Evolutionary conservation across 2,329 filamentous ascomycete genomes (phyloP), one percentile per base, ranked within the genome.

Genomic region (Ceratocystis albifundus): DNA sequence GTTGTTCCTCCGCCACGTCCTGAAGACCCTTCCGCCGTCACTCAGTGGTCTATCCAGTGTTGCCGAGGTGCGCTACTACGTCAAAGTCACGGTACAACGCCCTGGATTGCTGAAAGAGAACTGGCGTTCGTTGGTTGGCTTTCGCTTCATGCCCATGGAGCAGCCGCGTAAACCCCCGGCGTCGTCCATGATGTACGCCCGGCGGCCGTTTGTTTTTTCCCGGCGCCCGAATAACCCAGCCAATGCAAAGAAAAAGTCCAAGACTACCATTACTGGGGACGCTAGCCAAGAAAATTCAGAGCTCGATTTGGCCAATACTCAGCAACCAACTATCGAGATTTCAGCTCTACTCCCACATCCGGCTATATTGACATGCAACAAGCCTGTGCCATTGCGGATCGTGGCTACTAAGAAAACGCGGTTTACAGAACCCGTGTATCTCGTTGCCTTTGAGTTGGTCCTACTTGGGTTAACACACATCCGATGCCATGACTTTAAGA

Each of bases 21-120:
- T 88, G 72, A 85, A 86, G 71, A 96, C 92, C 0, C 80, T 99
- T 10, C 94, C 94, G 4, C 94, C 94, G 0, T 95, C 91, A 3
- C 78, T 97, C 65, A 89, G 83, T n/a, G 90, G 90, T 2, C 92
- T 94, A 70, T 89, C 90, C 0, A 88, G 87, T 41, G 85, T 92
- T 74, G 93, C 92, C 25, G 91, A 96, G 75, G 92, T 97, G 68
- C 84, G 87, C 70, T 99, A 99, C 76, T 99, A 89, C 74, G 82
- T 97, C 73, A 99, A 99, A 75, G 90, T 88, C n/a, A 97, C 94
- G 0, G 86, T 97, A 4, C 89, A 91, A 72, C 82, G 91, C n/a
- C 90, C 91, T 0, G 87, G 88, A 15, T 81, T 96, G 68, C 90
- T 95, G 76, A 93, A 93, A 73, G 91, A 96, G 76, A 96, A 96